Evolutionary conservation across 2,329 filamentous ascomycete species (phyloP).

Genomic region (Scedosporium dehoogii): DNA sequence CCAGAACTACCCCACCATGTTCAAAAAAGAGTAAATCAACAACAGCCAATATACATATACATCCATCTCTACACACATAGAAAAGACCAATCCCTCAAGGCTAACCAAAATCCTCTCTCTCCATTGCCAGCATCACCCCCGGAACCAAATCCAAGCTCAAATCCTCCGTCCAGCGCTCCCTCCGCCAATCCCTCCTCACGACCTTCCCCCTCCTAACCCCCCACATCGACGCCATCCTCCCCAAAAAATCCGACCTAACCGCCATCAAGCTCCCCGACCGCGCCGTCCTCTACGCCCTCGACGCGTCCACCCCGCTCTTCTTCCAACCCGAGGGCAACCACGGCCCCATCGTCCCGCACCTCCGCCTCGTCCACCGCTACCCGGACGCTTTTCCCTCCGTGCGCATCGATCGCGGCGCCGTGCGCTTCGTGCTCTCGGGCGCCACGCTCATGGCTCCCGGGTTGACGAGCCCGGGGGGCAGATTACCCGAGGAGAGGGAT

Average conservation of each 20-base stretch:
- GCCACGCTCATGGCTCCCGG: constrained; percentile 96
- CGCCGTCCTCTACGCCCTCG: constrained; percentile 78
- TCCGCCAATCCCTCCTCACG: constrained; percentile 72
- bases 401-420: constrained; percentile 89
- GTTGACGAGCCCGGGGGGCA: constrained; percentile 71
- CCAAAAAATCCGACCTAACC: constrained; percentile 87
- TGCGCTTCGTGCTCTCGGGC: constrained; percentile 89
- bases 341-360: constrained; percentile 73
- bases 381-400: constrained; percentile 74
- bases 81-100: neutral
- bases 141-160: constrained; percentile 93
- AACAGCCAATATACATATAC: neutral
- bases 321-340: constrained; percentile 62
- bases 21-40: constrained; percentile 71
- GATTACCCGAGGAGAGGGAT: constrained; percentile 49
- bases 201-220: constrained; percentile 80
- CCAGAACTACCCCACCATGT: constrained; percentile 50
- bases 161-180: constrained; percentile 81
- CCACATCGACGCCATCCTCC: constrained; percentile 86
- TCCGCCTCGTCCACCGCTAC: constrained; percentile 82
- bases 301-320: constrained; percentile 64
- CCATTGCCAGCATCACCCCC: constrained; percentile 51
- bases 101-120: constrained; percentile 12
- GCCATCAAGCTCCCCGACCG: constrained; percentile 89
- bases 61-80: neutral